These are phyloP conservation scores for Zasmidium angulare DNA, from an alignment of 2,329 filamentous ascomycete species.

Conservation along the genomic window DNA sequence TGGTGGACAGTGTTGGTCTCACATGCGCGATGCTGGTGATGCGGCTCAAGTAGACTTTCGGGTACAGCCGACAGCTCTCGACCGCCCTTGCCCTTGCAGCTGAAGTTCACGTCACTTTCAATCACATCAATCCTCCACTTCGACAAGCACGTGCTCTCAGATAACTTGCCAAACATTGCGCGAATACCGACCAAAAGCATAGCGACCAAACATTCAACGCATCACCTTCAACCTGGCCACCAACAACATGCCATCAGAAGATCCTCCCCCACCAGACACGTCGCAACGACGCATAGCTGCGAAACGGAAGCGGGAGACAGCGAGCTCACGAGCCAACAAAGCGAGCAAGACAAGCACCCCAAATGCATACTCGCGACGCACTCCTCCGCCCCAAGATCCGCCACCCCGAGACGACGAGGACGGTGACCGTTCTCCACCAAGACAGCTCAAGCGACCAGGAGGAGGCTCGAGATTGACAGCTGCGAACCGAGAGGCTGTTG, in stretches of 20 bases:
- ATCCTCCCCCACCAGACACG: conserved; percentile 23
- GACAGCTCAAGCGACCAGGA: conserved; percentile 39
- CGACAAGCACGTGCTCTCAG: not conserved
- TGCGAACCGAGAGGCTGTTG: conserved; percentile 66
- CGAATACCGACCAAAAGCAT: no score
- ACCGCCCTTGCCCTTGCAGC: conserved; percentile 4
- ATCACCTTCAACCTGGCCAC: no score
- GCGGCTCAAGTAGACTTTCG: not conserved
- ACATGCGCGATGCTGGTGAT: not conserved
- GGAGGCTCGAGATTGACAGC: conserved; percentile 60
- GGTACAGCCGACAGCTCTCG: not conserved
- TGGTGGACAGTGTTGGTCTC: not conserved
- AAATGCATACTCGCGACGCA: conserved; percentile 33
- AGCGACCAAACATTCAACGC: no score
- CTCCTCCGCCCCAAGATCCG: conserved; percentile 25
- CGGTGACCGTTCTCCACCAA: conserved; percentile 36
- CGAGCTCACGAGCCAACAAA: conserved; percentile 26
- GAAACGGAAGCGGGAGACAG: conserved; percentile 34
- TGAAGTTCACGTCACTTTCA: not conserved
- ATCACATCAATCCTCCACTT: not conserved
- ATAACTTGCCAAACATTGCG: no score
- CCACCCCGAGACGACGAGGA: conserved; percentile 21
- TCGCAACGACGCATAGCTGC: conserved; percentile 15
- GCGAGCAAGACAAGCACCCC: conserved; percentile 29
- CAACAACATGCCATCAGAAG: conserved; percentile 21